phyloP scores from a whole-genome alignment of 169 alveolate genomes.

The Cyclospora cayetanensis region DNA sequence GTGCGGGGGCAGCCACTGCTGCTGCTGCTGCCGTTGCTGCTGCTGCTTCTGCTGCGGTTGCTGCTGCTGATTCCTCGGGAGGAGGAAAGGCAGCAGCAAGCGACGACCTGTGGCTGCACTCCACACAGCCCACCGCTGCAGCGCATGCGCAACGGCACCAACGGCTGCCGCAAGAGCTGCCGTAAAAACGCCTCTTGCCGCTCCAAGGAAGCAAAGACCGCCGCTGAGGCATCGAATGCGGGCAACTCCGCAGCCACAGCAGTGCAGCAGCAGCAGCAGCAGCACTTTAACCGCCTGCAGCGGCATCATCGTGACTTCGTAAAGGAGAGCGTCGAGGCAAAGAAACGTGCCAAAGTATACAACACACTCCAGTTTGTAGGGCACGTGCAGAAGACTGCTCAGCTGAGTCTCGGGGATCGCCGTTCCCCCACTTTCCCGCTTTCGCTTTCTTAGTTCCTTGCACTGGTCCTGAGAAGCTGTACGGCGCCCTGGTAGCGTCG shows the following conservation, averaged over 20 bases:
- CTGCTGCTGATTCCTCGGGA: not conserved
- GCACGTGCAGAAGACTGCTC: slow-evolving; percentile 15
- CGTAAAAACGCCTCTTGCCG: not conserved
- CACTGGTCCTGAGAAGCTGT: not conserved
- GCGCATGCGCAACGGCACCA: not conserved
- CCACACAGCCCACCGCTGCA: too few species aligned
- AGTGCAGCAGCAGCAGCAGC: not conserved
- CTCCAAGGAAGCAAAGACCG: not conserved
- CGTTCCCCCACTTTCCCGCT: not conserved
- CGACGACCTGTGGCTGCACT: too few species aligned
- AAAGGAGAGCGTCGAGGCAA: slow-evolving; percentile 78
- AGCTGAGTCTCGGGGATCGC: slow-evolving; percentile 58
- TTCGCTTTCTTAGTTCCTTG: not conserved
- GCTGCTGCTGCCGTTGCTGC: not conserved
- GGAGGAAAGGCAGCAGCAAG: not conserved
- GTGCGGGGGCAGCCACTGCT: not conserved
- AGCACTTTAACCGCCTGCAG: slow-evolving; percentile 61
- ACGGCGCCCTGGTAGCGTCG: not conserved
- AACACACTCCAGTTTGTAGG: slow-evolving; percentile 64
- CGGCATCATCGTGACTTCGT: slow-evolving; percentile 80
- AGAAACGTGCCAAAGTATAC: slow-evolving; percentile 72
- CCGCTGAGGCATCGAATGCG: not conserved
- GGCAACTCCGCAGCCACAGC: not conserved
- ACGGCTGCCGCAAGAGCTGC: not conserved
- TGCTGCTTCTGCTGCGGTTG: not conserved